A percentile compares a stretch with the other conserved stretches of the same genome.
phyloP scores from a whole-genome alignment of 371 early-diverging fungal species.

The Lichtheimia hyalospora region DNA sequence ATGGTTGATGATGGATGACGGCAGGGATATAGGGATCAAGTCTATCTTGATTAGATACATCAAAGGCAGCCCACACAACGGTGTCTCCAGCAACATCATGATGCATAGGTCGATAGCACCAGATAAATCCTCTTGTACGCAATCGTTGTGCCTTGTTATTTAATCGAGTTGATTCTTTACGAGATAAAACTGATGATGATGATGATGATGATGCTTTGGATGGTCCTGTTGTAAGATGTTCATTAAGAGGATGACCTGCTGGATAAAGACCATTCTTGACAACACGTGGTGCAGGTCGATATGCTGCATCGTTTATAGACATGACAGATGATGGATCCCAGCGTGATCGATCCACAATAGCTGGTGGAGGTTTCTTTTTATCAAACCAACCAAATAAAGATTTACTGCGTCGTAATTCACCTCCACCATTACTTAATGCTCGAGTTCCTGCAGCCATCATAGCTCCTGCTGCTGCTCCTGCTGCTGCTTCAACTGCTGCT shows the following conservation, averaged over 20 bases:
- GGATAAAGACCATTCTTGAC: neutral
- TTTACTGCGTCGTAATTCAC: conserved; percentile 9
- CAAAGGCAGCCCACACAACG: conserved; percentile 20
- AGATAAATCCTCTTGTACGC: conserved; percentile 10
- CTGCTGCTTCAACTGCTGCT: neutral
- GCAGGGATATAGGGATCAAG: conserved; percentile 11
- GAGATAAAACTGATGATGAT: neutral
- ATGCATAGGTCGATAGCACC: conserved; percentile 21
- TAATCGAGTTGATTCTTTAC: conserved; percentile 9
- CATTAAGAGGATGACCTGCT: conserved; percentile 13
- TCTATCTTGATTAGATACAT: conserved; percentile 12
- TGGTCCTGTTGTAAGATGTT: neutral
- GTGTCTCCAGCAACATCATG: neutral
- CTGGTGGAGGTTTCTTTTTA: neutral
- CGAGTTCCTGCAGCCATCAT: neutral
- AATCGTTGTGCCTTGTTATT: conserved; percentile 9
- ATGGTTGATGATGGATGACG: conserved; percentile 7
- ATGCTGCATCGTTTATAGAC: conserved; percentile 6
- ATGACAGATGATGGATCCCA: conserved; percentile 9
- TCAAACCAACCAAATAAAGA: conserved; percentile 9
- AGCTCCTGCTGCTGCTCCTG: neutral
- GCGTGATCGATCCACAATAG: neutral
- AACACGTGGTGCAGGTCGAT: neutral
- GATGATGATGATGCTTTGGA: neutral
- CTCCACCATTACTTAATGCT: neutral